phyloP scores from a whole-genome alignment of 2,329 filamentous ascomycete genomes.

The Pyrenophora graminea region DNA sequence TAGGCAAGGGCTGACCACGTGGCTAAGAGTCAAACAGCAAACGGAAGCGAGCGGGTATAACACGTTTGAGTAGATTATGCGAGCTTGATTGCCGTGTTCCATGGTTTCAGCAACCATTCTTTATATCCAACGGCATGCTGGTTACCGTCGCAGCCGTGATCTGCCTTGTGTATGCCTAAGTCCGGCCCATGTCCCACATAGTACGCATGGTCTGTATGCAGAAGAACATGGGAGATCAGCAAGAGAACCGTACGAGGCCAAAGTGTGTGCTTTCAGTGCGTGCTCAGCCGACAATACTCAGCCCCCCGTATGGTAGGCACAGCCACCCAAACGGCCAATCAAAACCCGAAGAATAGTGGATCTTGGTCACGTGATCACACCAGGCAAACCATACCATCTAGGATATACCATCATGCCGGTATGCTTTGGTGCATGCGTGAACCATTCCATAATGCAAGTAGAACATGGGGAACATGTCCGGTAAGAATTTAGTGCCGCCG shows the following conservation, averaged over 20 bases:
- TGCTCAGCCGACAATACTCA: background rate
- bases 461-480: background rate
- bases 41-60: slow-evolving; percentile 2
- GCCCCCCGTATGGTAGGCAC: background rate
- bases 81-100: background rate
- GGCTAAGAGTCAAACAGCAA: slow-evolving; percentile 2
- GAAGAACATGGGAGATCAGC: no score
- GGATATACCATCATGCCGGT: background rate
- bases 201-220: no score
- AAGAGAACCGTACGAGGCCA: background rate
- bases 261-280: background rate
- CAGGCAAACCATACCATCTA: background rate
- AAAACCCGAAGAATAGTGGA: no score
- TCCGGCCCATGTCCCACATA: no score
- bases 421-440: background rate
- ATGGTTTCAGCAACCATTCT: background rate
- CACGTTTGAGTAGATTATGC: background rate
- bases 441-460: background rate
- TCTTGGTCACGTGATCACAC: no score
- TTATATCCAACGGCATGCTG: no score
- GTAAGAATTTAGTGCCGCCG: slow-evolving; percentile 1
- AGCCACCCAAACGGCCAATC: background rate
- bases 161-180: slow-evolving; percentile 4
- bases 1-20: slow-evolving; percentile 3
- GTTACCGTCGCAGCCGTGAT: background rate